Percentiles rank a stretch among this genome's conserved stretches.
phyloP scores from a whole-genome alignment of 2,329 filamentous ascomycete genomes.

The Epichloe coenophiala region DNA sequence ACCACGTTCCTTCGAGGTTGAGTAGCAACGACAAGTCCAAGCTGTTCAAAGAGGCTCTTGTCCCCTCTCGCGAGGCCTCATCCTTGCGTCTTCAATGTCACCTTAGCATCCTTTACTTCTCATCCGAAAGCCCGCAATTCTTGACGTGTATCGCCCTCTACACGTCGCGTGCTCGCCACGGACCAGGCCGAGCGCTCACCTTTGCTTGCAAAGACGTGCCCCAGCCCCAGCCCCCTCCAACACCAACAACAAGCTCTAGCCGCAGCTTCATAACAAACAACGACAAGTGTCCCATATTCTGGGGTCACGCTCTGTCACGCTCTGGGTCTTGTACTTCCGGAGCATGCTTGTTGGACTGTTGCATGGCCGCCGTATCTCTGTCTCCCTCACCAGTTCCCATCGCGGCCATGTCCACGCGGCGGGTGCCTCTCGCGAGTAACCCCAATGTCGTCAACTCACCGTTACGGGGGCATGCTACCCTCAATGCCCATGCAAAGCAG shows the following conservation, averaged over 20 bases:
- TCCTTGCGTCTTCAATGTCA: constrained; percentile 15
- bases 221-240: not conserved
- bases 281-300: not conserved
- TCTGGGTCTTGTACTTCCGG: constrained; percentile 7
- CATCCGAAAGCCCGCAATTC: constrained; percentile 14
- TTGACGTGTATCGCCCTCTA: constrained; percentile 23
- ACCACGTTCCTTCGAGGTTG: constrained; percentile 3
- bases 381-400: constrained; percentile 53
- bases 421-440: constrained; percentile 74
- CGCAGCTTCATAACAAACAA: not conserved
- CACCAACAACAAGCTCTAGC: not conserved
- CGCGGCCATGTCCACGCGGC: constrained; percentile 67
- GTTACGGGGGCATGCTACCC: constrained; percentile 48
- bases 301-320: not conserved
- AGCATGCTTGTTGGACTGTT: constrained; percentile 19
- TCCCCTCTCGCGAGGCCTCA: constrained; percentile 6
- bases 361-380: constrained; percentile 76
- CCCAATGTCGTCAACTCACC: constrained; percentile 93
- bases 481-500: constrained; percentile 50
- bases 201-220: constrained; percentile 1
- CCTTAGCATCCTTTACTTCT: constrained; percentile 16
- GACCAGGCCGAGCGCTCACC: not conserved
- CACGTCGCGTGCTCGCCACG: constrained; percentile 14
- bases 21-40: constrained; percentile 1
- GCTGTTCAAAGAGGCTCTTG: constrained; percentile 5